Base-by-base conservation (phyloP, 2,329 filamentous ascomycete species). In the Fusarium nodosum region DNA sequence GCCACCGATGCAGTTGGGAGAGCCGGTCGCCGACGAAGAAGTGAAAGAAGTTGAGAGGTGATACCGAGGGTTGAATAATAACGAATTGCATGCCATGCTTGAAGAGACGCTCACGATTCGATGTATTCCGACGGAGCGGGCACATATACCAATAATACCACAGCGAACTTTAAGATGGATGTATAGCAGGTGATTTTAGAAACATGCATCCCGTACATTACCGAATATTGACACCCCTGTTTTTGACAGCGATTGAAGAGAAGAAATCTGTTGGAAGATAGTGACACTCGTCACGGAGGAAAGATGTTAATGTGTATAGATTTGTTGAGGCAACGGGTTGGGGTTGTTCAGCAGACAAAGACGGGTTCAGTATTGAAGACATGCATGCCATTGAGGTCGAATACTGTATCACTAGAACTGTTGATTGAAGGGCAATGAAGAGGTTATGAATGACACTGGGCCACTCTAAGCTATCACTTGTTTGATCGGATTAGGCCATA, bases 131-230 rank as follows among this genome's bases (percentile, higher is more conserved):
- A 68, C 36, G 56, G 65, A 63, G 70, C 45, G 54, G 60, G 61
- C 59, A 62, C 58, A 69, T 72, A 74, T 75, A 70, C 67, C 72
- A 70, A 69, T 73, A 73, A 74, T 74, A 67, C 66, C 51, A 64
- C 58, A 68, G 59, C 62, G 51, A 66, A 56, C 39, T 53, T 54
- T 42, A 38, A 51, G 41, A 64, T 59, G 44, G 34, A 55, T 53
- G 34, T 41, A 48, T 45, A 60, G 38, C 51, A 46, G 45, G 45
- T 60, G 56, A 52, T 52, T 48, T 26, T 36, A 24, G 28, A 36
- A 52, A 36, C 33, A 39, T 68, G 56, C 50, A 45, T 56, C 33
- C 51, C 44, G 42, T 20, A 34, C 26, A 47, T 46, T 47, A 10
- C 33, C 22, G 36, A 48, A 44, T 38, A 26, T 38, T n/a, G 46